Conservation (phyloP, 768 basidiomycete species). For the Cystoderma amianthinum region DNA sequence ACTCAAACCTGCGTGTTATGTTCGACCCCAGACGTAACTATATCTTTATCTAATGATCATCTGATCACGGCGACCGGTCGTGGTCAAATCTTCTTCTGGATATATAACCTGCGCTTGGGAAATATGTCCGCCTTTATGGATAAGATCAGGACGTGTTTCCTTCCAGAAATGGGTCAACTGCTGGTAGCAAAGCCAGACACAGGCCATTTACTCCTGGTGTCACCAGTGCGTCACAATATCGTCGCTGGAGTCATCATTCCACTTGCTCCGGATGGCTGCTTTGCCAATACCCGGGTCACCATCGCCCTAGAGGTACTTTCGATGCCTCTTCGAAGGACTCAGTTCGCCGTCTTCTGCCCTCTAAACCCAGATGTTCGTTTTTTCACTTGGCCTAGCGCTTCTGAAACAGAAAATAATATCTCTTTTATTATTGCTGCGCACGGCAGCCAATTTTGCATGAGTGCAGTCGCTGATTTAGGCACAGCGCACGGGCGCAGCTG, state of each 20-base stretch:
- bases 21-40: slow-evolving; percentile 1
- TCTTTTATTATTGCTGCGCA: slow-evolving; percentile 14
- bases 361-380: not conserved
- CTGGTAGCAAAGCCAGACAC: not conserved
- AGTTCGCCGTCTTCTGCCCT: not conserved
- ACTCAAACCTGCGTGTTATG: slow-evolving; percentile 5
- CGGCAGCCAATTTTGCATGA: slow-evolving; percentile 15
- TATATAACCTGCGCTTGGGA: not conserved
- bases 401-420: slow-evolving; percentile 2
- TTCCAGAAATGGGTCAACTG: not conserved
- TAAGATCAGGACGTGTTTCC: not conserved
- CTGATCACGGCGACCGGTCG: slow-evolving; percentile 1
- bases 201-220: not conserved
- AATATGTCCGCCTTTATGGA: not conserved
- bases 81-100: slow-evolving; percentile 2
- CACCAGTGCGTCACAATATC: not conserved
- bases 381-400: not conserved
- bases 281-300: not conserved
- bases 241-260: slow-evolving; percentile 2
- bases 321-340: too few species aligned
- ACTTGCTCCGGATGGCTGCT: not conserved
- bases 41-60: slow-evolving; percentile 1
- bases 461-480: slow-evolving; percentile 6
- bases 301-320: too few species aligned
- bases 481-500: slow-evolving; percentile 11